Evolutionary conservation across 2,329 filamentous ascomycete genomes (phyloP), one percentile per base, ranked within the genome.

Genomic region (Cladobotryum protrusum): DNA sequence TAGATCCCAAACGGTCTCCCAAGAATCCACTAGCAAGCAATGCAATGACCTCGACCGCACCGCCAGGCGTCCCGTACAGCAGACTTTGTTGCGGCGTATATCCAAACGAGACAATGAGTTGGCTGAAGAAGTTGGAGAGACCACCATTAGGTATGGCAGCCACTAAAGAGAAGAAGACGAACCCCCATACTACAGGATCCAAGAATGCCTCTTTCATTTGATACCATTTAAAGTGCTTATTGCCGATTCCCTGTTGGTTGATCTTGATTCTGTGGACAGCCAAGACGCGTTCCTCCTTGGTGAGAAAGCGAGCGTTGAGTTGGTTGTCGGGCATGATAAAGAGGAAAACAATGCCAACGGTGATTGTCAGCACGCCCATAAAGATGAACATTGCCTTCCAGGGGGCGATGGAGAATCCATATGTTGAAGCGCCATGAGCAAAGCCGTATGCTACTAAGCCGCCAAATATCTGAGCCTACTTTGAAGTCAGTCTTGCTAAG

Each of bases 221-320:
- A 48, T 84, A 79, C 59, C 72, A 63, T 59, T 85, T 85, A 65
- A 81, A 85, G 55, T 86, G 78, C 66, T 83, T 83, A 57, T 86
- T 86, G 4, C 82, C 82, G 17, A 86, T 81, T 4, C 83, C 83
- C 60, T 86, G 82, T 53, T 83, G 76, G 54, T 87, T 87, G 32
- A 75, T 66, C 0, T 82, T 69, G 39, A 87, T 81, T 6, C 83
- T 73, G 14, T 60, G 61, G 19, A 64, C 36, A 3, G 53, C 53
- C 1, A 52, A n/a, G 4, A 52, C 3, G 6, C 50, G 47, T 37
- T 52, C 50, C 32, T 52, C 47, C 15, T 42, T 42, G 12, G 47
- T 50, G 7, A 52, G 47, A 15, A 49, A 52, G 12, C 47, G 49
- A 20, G 50, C 50, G 14, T 52, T 52, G 18, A 52, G 43, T 43